phyloP scores from a whole-genome alignment of 768 basidiomycete genomes.

The Tricholoma furcatifolium region DNA sequence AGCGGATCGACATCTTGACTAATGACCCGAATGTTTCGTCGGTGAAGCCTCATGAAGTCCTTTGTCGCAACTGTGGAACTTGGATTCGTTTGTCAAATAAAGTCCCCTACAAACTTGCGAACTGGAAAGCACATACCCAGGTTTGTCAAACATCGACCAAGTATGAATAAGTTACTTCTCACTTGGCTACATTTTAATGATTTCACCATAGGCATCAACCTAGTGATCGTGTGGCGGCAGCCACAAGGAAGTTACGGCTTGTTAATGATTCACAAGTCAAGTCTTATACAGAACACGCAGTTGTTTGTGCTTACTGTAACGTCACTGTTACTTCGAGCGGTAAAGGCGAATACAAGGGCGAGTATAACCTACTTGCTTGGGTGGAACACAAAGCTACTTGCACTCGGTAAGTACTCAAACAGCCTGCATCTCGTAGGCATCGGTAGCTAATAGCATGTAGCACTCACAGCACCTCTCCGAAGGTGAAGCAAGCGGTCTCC shows the following conservation, averaged over 20 bases:
- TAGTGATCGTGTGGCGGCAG: conserved; percentile 56
- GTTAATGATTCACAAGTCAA: conserved; percentile 66
- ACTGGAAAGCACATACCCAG: conserved; percentile 56
- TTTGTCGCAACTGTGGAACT: conserved; percentile 60
- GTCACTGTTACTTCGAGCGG: conserved; percentile 42
- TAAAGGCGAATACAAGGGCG: conserved; percentile 55
- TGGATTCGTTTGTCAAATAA: conserved; percentile 56
- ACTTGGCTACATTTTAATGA: background rate
- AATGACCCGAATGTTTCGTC: conserved; percentile 51
- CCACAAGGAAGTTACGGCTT: conserved; percentile 59
- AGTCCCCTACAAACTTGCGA: conserved; percentile 39
- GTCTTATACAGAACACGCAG: conserved; percentile 39
- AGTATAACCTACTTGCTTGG: conserved; percentile 64
- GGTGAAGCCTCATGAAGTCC: conserved; percentile 48
- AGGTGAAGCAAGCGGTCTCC: conserved; percentile 5
- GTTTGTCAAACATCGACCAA: conserved; percentile 41
- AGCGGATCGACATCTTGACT: conserved; percentile 52
- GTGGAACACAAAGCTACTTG: conserved; percentile 59
- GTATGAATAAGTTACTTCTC: conserved; percentile 26
- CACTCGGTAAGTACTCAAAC: conserved; percentile 15
- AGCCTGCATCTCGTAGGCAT: background rate
- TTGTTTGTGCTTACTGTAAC: conserved; percentile 55
- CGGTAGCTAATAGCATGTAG: background rate
- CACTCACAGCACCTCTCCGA: conserved; percentile 1
- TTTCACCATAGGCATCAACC: conserved; percentile 37